These are phyloP conservation scores for Tetradesmus obliquus DNA, from an alignment of 139 green algal genomes.

Conservation along the genomic window DNA sequence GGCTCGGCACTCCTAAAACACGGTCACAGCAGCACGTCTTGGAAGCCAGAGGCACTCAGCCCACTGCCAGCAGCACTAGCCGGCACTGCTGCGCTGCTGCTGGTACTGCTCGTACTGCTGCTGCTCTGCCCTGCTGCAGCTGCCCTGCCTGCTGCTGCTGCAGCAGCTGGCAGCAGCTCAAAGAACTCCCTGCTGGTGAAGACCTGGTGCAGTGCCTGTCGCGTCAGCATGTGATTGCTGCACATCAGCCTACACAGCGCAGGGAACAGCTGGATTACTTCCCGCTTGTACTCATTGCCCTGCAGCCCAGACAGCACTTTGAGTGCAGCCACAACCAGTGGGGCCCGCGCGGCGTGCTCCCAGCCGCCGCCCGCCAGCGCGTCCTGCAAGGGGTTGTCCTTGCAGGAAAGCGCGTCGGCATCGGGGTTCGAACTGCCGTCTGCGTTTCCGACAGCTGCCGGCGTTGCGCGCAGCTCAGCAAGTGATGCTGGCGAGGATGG, in stretches of 20 bases:
- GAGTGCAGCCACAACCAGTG: constrained; percentile 52
- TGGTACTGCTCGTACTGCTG: background rate
- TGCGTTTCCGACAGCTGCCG: background rate
- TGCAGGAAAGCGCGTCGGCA: background rate
- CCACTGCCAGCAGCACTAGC: background rate
- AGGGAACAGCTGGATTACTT: constrained; percentile 58
- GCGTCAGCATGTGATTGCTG: constrained; percentile 54
- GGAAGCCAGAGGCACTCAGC: background rate
- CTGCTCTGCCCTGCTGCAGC: background rate
- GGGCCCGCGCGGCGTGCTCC: constrained; percentile 50
- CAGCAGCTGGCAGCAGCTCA: constrained; percentile 23
- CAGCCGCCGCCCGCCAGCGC: constrained; percentile 13
- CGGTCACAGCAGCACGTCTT: background rate
- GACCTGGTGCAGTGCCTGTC: constrained; percentile 50
- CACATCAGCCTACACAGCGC: constrained; percentile 61
- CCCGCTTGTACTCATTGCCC: background rate
- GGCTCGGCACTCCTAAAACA: background rate
- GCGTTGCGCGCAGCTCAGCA: background rate
- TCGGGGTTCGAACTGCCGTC: background rate
- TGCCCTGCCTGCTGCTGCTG: background rate
- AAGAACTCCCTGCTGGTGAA: constrained; percentile 42
- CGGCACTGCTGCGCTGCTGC: background rate
- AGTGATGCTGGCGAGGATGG: background rate
- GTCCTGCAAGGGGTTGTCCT: constrained; percentile 36
- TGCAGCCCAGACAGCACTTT: constrained; percentile 31